These are phyloP conservation scores for Acanthamoeba rhysodes DNA, from an alignment of 208 protist species.

Conservation along the genomic window DNA sequence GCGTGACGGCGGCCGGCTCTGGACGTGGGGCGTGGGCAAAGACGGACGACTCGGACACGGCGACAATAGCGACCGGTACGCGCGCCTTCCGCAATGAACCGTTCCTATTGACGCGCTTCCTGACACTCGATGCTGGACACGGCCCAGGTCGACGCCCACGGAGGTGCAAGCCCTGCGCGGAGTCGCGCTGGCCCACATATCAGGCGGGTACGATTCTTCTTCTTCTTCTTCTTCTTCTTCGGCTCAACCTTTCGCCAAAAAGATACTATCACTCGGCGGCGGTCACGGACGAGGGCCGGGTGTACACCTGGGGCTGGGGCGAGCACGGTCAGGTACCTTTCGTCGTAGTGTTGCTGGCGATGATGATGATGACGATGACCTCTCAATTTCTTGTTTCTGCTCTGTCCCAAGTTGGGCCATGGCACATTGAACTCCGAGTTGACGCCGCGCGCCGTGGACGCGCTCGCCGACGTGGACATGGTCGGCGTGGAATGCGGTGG, in stretches of 20 bases:
- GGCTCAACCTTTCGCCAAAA: not conserved
- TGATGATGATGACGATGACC: not conserved
- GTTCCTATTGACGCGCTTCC: too few relatives aligned
- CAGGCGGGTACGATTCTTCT: not conserved
- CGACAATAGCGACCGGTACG: not conserved
- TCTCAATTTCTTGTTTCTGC: not conserved
- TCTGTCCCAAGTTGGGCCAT: not conserved
- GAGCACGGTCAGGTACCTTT: not conserved
- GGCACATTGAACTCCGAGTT: not conserved
- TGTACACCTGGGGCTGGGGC: slow-evolving; percentile 23
- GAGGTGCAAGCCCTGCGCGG: not conserved
- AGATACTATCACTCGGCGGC: slow-evolving; percentile 24
- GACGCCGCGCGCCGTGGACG: not conserved
- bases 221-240: not conserved
- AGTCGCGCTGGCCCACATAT: not conserved
- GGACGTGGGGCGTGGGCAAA: slow-evolving; percentile 12
- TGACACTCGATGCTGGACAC: not conserved
- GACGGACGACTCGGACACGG: slow-evolving; percentile 3
- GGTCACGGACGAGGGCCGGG: not conserved
- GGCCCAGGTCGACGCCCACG: not conserved
- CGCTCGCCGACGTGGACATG: not conserved
- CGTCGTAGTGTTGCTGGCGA: not conserved
- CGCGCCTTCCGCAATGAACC: not conserved
- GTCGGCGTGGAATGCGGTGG: not conserved
- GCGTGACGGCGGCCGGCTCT: not conserved